Conservation (phyloP, 2,329 filamentous ascomycete species). For the Hypoxylon sp. region DNA sequence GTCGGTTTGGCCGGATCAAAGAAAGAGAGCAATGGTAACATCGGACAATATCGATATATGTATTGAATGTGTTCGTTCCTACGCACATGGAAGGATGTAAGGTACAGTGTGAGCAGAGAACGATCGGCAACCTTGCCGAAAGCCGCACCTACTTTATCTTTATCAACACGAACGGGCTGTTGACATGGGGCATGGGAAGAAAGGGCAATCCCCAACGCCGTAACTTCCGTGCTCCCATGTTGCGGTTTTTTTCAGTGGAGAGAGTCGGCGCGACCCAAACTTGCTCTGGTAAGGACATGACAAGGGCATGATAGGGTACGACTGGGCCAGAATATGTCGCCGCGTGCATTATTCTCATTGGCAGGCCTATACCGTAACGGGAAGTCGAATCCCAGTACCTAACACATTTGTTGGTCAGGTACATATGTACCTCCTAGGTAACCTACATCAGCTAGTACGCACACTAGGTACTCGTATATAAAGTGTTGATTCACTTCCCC, state of each 20-base stretch:
- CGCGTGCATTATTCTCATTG: slow-evolving; percentile 27
- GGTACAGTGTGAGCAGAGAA: slow-evolving; percentile 1
- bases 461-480: too few species aligned
- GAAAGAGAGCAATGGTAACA: neutral
- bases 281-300: slow-evolving; percentile 3
- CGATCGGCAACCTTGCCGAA: neutral
- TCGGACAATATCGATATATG: neutral
- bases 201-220: neutral
- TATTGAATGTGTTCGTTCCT: slow-evolving; percentile 1
- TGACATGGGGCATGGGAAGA: neutral
- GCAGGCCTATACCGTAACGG: slow-evolving; percentile 25
- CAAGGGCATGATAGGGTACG: slow-evolving; percentile 1
- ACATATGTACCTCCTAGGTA: neutral
- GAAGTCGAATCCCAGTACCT: slow-evolving; percentile 19
- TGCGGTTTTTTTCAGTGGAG: slow-evolving; percentile 30
- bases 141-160: slow-evolving; percentile 13
- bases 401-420: slow-evolving; percentile 20
- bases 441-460: too few species aligned
- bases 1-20: neutral
- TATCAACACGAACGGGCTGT: slow-evolving; percentile 5
- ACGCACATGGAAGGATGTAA: slow-evolving; percentile 1
- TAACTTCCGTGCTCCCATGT: slow-evolving; percentile 25
- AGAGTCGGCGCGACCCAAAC: slow-evolving; percentile 26
- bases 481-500: too few species aligned
- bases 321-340: slow-evolving; percentile 6